Percentiles rank a stretch among this genome's conserved stretches.
phyloP scores from a whole-genome alignment of 2,329 filamentous ascomycete species.

The Talaromyces sp. region DNA sequence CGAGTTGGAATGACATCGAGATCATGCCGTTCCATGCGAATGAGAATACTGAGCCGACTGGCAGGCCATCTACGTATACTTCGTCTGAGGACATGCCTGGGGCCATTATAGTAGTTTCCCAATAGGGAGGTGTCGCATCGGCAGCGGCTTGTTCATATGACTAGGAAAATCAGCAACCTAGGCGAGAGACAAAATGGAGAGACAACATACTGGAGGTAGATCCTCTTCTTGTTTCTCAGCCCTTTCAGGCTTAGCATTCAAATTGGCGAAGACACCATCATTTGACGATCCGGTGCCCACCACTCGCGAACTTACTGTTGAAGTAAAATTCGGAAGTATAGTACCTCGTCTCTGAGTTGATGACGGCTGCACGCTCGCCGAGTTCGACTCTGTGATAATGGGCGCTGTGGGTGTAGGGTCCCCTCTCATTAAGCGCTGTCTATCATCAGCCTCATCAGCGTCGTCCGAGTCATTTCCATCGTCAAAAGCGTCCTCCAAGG shows the following conservation, averaged over 20 bases:
- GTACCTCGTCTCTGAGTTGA: conserved; percentile 49
- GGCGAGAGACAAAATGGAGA: neutral
- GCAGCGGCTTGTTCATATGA: conserved; percentile 98
- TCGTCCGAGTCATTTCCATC: conserved; percentile 70
- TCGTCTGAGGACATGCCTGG: conserved; percentile 90
- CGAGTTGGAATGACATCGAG: conserved; percentile 92
- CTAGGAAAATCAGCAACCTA: conserved; percentile 50
- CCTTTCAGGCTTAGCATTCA: conserved; percentile 83
- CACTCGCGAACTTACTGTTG: conserved; percentile 35
- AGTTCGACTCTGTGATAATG: conserved; percentile 24
- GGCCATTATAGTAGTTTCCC: conserved; percentile 97
- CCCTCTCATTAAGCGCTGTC: conserved; percentile 79
- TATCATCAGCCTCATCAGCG: conserved; percentile 71
- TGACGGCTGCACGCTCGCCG: conserved; percentile 22
- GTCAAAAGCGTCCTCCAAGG: conserved; percentile 91
- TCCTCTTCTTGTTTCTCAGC: conserved; percentile 76
- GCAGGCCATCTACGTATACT: conserved; percentile 94
- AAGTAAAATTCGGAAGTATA: conserved; percentile 52
- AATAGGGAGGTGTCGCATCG: conserved; percentile 93
- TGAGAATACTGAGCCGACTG: conserved; percentile 79
- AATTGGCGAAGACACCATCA: conserved; percentile 94
- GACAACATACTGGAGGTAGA: conserved; percentile 77
- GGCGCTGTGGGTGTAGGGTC: conserved; percentile 41
- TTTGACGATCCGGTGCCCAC: conserved; percentile 68
- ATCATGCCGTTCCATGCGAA: conserved; percentile 84